Base-by-base conservation (phyloP, 331 rosid species). In the Quercus tomentella region DNA sequence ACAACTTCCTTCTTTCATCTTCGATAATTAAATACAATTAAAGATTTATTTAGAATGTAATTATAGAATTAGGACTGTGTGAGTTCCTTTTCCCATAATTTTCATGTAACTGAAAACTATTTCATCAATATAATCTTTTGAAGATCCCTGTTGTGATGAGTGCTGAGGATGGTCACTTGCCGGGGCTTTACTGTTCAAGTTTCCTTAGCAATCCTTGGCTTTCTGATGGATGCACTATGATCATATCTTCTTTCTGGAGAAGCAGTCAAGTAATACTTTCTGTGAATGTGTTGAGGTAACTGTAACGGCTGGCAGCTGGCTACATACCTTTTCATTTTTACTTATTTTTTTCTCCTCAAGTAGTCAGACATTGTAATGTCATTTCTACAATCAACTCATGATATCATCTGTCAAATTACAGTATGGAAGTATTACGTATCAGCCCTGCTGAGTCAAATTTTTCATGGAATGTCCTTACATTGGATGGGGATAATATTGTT, bases 241-340 rank as follows among this genome's bases (percentile, higher is more conserved):
- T 91, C 72, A 66, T 87, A 84, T 72, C 94, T 26, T 91, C 99
- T 74, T 3, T 81, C 74, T 95, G 99, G 99, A 86, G 83, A 81
- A 95, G 97, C 84, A 66, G 87, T 79, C 85, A 87, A 82, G 97
- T 87, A 70, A 84, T 96, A 84, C 94, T 96, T 83, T 96, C 98
- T 35, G 86, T 91, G 75, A 88, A 96, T 78, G 89, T 88, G 21
- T 79, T 91, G 84, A 96, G 96, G 99, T 88, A 87, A 86, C 74
- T 56, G 30, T 18, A 71, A 18, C 28, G 23, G 63, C 51, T 66
- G 28, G 73, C 45, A 8, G 45, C 12, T 37, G 45, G 45, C 45
- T 37, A 37, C 45, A 8, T 37, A 8, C 45, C 45, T 37, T 37
- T 8, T 37, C 45, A 37, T 37, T 37, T 37, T 65, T 41, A 43